Percentiles rank a stretch among this genome's conserved stretches.
phyloP scores from a whole-genome alignment of 768 basidiomycete species.

The Leucosporidium creatinivorum region DNA sequence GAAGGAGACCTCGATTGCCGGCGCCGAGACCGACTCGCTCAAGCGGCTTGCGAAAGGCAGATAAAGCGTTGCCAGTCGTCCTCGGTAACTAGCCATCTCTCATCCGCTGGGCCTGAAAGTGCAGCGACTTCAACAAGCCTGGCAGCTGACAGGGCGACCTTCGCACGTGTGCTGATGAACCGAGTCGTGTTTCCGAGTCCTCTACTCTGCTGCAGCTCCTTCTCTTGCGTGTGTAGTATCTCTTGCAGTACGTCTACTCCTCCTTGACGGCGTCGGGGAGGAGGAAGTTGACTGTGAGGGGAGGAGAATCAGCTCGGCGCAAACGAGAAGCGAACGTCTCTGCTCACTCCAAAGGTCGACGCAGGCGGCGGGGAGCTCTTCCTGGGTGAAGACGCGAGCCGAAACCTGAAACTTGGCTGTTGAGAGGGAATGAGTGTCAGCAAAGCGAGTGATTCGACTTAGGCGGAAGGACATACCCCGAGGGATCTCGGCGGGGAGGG shows the following conservation, averaged over 20 bases:
- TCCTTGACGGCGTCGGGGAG: constrained; percentile 20
- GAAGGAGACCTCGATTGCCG: too few species aligned
- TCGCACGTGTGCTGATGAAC: too few species aligned
- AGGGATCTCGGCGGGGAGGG: constrained; percentile 86
- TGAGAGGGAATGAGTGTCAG: neutral
- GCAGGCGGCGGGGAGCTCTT: constrained; percentile 72
- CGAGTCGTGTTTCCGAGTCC: too few species aligned
- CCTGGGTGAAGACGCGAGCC: constrained; percentile 60
- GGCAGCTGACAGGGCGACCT: too few species aligned
- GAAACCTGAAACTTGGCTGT: constrained; percentile 75
- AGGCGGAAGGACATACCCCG: constrained; percentile 50
- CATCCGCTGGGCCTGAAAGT: too few species aligned
- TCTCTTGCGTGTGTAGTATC: too few species aligned
- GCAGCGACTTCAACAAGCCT: too few species aligned
- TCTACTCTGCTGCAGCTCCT: too few species aligned
- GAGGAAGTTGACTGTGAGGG: constrained; percentile 30
- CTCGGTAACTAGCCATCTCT: too few species aligned
- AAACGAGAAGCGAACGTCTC: neutral
- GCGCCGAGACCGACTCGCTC: too few species aligned
- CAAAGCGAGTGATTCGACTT: constrained; percentile 22
- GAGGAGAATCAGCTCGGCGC: neutral
- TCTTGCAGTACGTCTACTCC: neutral
- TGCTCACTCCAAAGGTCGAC: constrained; percentile 67
- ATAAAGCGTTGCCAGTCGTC: too few species aligned
- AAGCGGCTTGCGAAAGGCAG: too few species aligned